Conservation (phyloP, 768 basidiomycete species). For the Naganishia onofrii region DNA sequence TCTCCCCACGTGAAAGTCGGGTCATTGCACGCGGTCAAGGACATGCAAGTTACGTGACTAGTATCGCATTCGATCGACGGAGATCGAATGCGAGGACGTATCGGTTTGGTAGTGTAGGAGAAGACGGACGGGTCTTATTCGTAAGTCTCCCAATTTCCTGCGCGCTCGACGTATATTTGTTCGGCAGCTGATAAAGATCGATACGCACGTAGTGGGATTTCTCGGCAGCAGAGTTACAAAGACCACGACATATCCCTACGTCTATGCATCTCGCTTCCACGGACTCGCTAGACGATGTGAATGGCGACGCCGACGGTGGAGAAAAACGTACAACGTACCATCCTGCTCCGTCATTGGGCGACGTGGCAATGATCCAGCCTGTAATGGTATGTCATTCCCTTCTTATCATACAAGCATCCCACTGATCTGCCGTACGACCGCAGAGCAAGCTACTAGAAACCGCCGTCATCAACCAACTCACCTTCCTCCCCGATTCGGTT, state of each 20-base stretch:
- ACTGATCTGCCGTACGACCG: not conserved
- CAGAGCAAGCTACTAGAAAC: constrained; percentile 78
- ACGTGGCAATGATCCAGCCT: constrained; percentile 84
- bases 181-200: too few species aligned
- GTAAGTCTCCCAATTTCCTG: not conserved
- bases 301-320: constrained; percentile 50
- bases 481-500: constrained; percentile 73
- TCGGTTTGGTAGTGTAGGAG: constrained; percentile 91
- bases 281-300: constrained; percentile 63
- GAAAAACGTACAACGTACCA: constrained; percentile 59
- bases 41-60: constrained; percentile 88
- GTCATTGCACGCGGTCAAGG: constrained; percentile 95
- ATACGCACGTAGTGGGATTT: constrained; percentile 93
- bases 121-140: constrained; percentile 90
- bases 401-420: constrained; percentile 5
- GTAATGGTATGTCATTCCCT: constrained; percentile 64
- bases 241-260: constrained; percentile 63
- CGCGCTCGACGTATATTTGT: constrained; percentile 52
- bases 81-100: constrained; percentile 86
- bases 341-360: constrained; percentile 82
- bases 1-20: constrained; percentile 89
- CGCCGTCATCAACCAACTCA: constrained; percentile 71
- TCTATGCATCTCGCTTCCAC: constrained; percentile 72
- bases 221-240: constrained; percentile 81
- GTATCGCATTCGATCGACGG: constrained; percentile 83